These are phyloP conservation scores for Cutaneotrichosporon arboriforme DNA, from an alignment of 1,284 basidiomycete genomes.

Conservation along the genomic window DNA sequence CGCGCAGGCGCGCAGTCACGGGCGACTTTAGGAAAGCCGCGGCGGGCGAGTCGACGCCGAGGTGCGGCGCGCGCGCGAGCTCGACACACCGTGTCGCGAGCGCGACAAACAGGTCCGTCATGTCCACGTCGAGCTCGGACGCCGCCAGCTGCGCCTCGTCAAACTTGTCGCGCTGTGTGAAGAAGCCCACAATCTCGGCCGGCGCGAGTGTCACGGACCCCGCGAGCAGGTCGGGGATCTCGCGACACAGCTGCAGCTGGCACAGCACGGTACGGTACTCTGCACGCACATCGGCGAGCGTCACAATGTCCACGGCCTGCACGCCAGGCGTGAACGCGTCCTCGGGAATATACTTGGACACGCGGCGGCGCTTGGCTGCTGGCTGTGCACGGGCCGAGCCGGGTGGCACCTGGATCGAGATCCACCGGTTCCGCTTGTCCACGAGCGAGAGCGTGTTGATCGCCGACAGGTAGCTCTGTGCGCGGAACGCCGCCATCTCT, in stretches of 20 bases:
- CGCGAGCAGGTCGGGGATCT: constrained; percentile 55
- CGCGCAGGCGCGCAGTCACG: constrained; percentile 69
- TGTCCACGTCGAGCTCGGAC: constrained; percentile 70
- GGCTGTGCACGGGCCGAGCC: constrained; percentile 46
- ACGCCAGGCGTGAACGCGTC: constrained; percentile 59
- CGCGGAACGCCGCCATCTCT: constrained; percentile 65
- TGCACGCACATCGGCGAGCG: constrained; percentile 73
- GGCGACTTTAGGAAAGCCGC: constrained; percentile 76
- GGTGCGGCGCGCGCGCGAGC: constrained; percentile 51
- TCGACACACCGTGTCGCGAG: constrained; percentile 74
- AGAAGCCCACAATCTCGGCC: constrained; percentile 67
- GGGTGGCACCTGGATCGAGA: constrained; percentile 38
- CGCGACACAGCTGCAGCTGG: constrained; percentile 66
- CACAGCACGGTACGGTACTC: constrained; percentile 77
- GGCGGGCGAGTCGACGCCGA: constrained; percentile 8
- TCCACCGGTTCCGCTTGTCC: constrained; percentile 76
- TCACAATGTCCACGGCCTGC: constrained; percentile 66
- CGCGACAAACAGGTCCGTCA: constrained; percentile 75
- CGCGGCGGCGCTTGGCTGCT: constrained; percentile 49
- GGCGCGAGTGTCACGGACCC: constrained; percentile 60
- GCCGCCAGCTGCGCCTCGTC: constrained; percentile 75
- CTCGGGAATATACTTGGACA: constrained; percentile 73
- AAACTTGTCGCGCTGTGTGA: constrained; percentile 73
- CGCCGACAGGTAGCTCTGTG: constrained; percentile 73
- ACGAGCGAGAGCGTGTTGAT: constrained; percentile 85